These are phyloP conservation scores for Cordyceps javanica DNA, from an alignment of 2,329 filamentous ascomycete species.

Conservation along the genomic window DNA sequence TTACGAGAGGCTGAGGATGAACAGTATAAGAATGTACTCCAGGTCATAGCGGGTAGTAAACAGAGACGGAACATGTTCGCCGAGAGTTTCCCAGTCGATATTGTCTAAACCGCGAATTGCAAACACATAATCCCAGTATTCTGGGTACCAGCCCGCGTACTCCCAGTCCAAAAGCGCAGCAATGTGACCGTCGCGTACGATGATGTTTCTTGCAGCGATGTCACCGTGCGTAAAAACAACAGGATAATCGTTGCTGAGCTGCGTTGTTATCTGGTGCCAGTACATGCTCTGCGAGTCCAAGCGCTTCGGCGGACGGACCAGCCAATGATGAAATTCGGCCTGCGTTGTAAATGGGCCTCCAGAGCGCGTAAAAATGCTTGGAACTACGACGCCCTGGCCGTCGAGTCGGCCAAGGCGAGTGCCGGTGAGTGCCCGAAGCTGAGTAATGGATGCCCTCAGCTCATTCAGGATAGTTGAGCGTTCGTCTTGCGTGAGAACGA, in stretches of 20 bases:
- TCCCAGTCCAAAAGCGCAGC: neutral
- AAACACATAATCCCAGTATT: neutral
- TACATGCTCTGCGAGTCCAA: conserved; percentile 15
- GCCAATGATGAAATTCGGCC: conserved; percentile 20
- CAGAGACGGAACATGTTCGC: neutral
- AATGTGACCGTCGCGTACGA: conserved; percentile 5
- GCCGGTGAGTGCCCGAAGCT: conserved; percentile 18
- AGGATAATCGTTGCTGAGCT: conserved; percentile 16
- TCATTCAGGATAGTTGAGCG: conserved; percentile 16
- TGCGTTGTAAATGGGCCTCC: conserved; percentile 18
- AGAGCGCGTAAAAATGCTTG: conserved; percentile 19
- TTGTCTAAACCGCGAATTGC: neutral
- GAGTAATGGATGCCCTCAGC: conserved; percentile 19
- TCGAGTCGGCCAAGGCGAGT: conserved; percentile 19
- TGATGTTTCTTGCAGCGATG: conserved; percentile 15
- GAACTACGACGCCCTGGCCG: conserved; percentile 19
- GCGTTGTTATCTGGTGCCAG: conserved; percentile 20
- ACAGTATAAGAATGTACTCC: neutral
- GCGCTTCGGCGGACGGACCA: conserved; percentile 18
- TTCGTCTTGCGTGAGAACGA: conserved; percentile 13
- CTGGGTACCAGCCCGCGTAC: neutral
- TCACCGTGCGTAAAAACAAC: conserved; percentile 17
- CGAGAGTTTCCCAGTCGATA: neutral
- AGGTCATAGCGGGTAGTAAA: neutral
- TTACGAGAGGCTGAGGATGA: no score